A percentile compares a stretch with the other conserved stretches of the same genome.
These are phyloP conservation scores for Euphorbia pulcherrima DNA, from an alignment of 345 rosid genomes.

Conservation along the genomic window DNA sequence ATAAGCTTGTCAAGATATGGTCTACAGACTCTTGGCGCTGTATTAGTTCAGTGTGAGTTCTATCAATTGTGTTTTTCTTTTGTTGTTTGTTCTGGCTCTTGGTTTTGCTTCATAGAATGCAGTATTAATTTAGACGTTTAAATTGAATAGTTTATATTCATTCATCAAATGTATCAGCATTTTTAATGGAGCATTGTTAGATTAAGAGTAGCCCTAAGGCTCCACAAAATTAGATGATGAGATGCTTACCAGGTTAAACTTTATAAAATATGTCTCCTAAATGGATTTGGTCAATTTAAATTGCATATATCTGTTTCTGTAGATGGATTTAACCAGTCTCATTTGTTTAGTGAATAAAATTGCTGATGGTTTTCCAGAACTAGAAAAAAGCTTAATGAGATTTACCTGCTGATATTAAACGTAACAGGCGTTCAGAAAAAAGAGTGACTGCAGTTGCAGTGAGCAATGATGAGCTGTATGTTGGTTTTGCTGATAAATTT, in stretches of 20 bases:
- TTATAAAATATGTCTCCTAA: not conserved
- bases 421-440: conserved; percentile 72
- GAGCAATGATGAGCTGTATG: conserved; percentile 55
- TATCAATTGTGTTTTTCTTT: not conserved
- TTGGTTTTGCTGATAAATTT: conserved; percentile 90
- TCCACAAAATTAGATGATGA: not conserved
- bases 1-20: conserved; percentile 90
- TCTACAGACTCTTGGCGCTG: conserved; percentile 73
- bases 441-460: conserved; percentile 82
- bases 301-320: not conserved
- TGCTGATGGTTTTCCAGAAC: not conserved
- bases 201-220: not conserved
- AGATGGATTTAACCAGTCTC: not conserved
- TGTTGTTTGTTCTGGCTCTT: not conserved
- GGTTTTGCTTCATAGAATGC: not conserved
- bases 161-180: not conserved
- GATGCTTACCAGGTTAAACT: not conserved
- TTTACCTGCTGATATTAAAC: conserved; percentile 2
- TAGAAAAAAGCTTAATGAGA: not conserved
- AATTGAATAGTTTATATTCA: not conserved
- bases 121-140: not conserved
- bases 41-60: conserved; percentile 58
- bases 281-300: not conserved
- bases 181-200: not conserved
- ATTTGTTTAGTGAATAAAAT: not conserved